Evolutionary conservation across 2,329 filamentous ascomycete species (phyloP).

Genomic region (Aspergillus transmontanensis): DNA sequence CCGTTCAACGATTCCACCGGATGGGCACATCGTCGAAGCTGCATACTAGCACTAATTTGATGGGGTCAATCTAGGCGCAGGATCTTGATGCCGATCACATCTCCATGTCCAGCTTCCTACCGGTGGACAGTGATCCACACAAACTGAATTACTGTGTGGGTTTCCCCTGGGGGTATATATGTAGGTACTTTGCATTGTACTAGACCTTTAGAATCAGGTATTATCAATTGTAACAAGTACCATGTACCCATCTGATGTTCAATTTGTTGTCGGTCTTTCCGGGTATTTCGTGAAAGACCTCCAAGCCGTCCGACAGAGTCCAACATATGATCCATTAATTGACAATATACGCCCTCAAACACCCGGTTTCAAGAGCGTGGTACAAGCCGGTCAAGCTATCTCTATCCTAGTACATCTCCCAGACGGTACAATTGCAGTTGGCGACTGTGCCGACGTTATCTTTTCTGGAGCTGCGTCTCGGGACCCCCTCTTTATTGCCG

Average conservation of each 20-base stretch:
- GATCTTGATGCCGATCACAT: not conserved
- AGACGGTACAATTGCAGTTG: conserved; percentile 14
- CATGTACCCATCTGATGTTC: conserved; percentile 11
- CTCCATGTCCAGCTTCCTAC: not conserved
- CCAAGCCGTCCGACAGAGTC: conserved; percentile 18
- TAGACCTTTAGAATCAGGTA: not conserved
- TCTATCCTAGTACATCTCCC: conserved; percentile 20
- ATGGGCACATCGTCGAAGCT: not conserved
- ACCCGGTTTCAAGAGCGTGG: conserved; percentile 19
- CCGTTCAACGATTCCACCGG: not conserved
- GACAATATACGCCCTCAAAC: conserved; percentile 16
- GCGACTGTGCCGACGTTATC: conserved; percentile 24
- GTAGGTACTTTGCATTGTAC: not conserved
- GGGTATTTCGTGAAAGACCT: conserved; percentile 25
- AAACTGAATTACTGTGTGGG: not conserved
- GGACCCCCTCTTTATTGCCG: conserved; percentile 19
- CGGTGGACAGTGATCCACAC: not conserved
- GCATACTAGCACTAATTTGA: not conserved
- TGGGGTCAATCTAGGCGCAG: not conserved
- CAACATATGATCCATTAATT: conserved; percentile 18
- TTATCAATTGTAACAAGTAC: not conserved
- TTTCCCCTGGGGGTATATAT: not conserved
- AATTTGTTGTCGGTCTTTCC: conserved; percentile 21
- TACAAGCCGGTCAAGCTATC: conserved; percentile 20
- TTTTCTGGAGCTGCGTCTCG: conserved; percentile 24